phyloP scores from a whole-genome alignment of 306 rosid genomes.

The Prinsepia uniflora region DNA sequence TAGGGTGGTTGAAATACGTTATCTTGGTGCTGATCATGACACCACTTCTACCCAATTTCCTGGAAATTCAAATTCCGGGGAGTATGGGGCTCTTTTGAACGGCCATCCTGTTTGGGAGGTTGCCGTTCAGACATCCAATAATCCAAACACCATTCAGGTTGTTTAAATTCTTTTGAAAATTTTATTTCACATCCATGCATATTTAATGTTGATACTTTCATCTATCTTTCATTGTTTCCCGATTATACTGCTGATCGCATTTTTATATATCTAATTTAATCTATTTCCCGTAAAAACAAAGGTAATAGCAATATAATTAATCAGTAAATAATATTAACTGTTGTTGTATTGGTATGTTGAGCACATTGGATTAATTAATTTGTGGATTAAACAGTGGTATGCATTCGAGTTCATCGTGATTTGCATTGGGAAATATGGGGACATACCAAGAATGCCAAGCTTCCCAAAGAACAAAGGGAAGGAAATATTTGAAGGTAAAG shows the following conservation, averaged over 20 bases:
- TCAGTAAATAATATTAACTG: no score
- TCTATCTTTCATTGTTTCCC: no score
- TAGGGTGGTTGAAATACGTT: constrained; percentile 44
- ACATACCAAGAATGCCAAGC: constrained; percentile 40
- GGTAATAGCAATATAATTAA: no score
- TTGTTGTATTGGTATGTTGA: no score
- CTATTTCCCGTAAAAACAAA: background rate
- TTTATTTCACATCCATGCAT: background rate
- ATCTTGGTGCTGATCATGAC: constrained; percentile 13
- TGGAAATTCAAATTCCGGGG: background rate
- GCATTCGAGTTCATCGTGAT: constrained; percentile 54
- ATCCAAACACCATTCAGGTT: constrained; percentile 35
- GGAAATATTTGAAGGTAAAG: constrained; percentile 46
- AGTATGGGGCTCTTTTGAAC: constrained; percentile 30
- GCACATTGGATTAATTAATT: background rate
- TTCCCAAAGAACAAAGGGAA: constrained; percentile 36
- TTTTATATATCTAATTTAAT: background rate
- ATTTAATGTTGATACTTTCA: background rate
- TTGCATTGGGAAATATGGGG: constrained; percentile 61
- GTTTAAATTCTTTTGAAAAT: background rate
- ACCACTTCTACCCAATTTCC: background rate
- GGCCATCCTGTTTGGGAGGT: constrained; percentile 47
- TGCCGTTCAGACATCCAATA: constrained; percentile 17
- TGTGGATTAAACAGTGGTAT: constrained; percentile 37
- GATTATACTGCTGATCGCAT: background rate